These are phyloP conservation scores for Exophiala sp. DNA, from an alignment of 2,329 filamentous ascomycete genomes.

Conservation along the genomic window DNA sequence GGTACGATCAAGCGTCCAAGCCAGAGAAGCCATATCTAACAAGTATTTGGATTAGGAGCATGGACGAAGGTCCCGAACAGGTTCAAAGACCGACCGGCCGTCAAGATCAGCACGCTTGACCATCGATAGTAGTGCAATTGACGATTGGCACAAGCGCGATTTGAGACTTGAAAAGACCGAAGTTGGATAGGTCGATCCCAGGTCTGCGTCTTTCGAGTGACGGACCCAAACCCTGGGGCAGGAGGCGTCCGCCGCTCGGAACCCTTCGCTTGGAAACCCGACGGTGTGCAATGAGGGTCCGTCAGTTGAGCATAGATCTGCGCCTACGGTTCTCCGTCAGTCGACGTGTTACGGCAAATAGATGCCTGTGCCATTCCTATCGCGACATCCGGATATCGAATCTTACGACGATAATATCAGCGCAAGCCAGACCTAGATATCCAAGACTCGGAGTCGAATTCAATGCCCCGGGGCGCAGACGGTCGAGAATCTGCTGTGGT, in stretches of 20 bases:
- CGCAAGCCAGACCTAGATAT: no score
- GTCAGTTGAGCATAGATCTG: constrained; percentile 17
- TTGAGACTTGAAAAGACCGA: background rate
- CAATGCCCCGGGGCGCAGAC: background rate
- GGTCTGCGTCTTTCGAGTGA: background rate
- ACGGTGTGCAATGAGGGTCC: constrained; percentile 2
- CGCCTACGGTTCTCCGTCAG: constrained; percentile 5
- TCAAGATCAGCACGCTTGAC: background rate
- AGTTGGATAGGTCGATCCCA: background rate
- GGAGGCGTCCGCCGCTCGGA: constrained; percentile 1
- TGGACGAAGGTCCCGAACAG: constrained; percentile 12
- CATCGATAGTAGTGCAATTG: constrained; percentile 1
- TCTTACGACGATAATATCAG: background rate
- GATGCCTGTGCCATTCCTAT: background rate
- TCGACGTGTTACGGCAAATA: background rate
- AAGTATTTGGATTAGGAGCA: background rate
- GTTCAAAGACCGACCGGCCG: constrained; percentile 1
- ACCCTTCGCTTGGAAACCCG: constrained; percentile 10
- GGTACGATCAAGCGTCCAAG: constrained; percentile 1
- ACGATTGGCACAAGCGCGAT: background rate
- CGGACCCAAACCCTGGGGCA: background rate
- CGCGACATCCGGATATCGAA: background rate
- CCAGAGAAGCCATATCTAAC: constrained; percentile 5
- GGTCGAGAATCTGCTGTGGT: no score
- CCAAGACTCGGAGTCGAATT: background rate